These are phyloP conservation scores for Marsdenia floribunda DNA, from an alignment of 257 asterid genomes.

Conservation along the genomic window DNA sequence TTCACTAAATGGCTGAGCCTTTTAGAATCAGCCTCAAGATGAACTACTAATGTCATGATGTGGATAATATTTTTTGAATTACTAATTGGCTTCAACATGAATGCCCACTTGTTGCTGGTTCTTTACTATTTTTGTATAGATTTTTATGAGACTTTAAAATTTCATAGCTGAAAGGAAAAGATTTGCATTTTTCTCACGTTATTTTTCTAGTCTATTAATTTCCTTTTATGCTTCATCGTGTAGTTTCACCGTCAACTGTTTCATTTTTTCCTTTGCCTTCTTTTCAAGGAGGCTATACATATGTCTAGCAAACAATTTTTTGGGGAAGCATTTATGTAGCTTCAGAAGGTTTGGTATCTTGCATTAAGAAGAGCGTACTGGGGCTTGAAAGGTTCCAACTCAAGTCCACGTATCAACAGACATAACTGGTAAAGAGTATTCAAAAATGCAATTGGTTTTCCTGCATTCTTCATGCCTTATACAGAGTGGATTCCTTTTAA, in stretches of 20 bases:
- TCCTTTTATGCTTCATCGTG: neutral
- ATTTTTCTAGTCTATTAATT: neutral
- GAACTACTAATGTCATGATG: neutral
- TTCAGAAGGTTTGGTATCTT: neutral
- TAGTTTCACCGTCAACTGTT: neutral
- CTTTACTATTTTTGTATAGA: neutral
- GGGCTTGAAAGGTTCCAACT: neutral
- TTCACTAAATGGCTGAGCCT: neutral
- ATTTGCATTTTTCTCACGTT: neutral
- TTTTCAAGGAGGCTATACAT: neutral
- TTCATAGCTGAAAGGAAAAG: neutral
- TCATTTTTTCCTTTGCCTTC: too few relatives aligned
- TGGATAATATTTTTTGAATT: neutral
- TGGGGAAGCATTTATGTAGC: too few relatives aligned
- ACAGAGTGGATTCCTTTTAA: too few relatives aligned
- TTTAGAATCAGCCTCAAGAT: neutral
- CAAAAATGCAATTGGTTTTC: too few relatives aligned
- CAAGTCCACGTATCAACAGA: too few relatives aligned
- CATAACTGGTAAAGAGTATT: too few relatives aligned
- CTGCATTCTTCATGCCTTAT: too few relatives aligned
- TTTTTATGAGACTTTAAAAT: neutral
- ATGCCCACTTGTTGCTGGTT: neutral
- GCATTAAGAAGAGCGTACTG: neutral
- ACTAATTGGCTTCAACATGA: neutral
- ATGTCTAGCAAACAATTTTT: neutral